Base-by-base conservation (phyloP, 192 early-diverging fungal genomes). In the Mortierella antarctica region DNA sequence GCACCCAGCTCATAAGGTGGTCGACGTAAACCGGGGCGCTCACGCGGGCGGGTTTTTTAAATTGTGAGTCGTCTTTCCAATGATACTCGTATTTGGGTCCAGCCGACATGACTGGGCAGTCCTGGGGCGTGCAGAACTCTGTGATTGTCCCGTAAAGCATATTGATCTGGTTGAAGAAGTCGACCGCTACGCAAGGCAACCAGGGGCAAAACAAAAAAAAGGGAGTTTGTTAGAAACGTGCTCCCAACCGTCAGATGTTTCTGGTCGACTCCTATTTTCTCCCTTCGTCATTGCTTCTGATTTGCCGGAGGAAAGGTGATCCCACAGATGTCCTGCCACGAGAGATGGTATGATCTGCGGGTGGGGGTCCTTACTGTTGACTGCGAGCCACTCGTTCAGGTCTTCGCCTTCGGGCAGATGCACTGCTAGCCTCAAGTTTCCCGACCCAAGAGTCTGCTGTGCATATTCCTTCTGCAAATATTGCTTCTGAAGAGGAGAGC, bases 131-230 rank as follows among this genome's bases (percentile, higher is more conserved):
- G 83, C 97, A 97, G 81, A 94, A 95, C 79, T 92, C 91, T 45
- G 91, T 89, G 44, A 95, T 89, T 10, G 93, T 90, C 62, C 93
- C 95, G 80, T 95, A 98, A 10, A 98, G 84, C 91, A 98, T 91
- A 84, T 97, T 97, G 64, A 96, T 91, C 83, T 98, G 97, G 87
- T 97, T 96, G 84, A 94, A 97, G 82, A 98, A 98, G 83, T 98
- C 97, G 11, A 95, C 94, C 4, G 93, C 87, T 87, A 72, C 20
- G 50, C 42, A 62, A 46, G 23, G 12, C 17, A 48, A 40, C 21
- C 61, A 69, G 39, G 57, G 18, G 12, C 0, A 5, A 15, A 21
- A 76, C 39, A 23, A 41, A 6, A 4, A 62, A 6, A 5, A 60
- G 10, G 20, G 6, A 23, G 49, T 31, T 31, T 31, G 31, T 31